Percentiles rank a stretch among this genome's conserved stretches.
Evolutionary conservation across 2,329 filamentous ascomycete genomes (phyloP).

Genomic region (Ilyonectria mors-panacis): DNA sequence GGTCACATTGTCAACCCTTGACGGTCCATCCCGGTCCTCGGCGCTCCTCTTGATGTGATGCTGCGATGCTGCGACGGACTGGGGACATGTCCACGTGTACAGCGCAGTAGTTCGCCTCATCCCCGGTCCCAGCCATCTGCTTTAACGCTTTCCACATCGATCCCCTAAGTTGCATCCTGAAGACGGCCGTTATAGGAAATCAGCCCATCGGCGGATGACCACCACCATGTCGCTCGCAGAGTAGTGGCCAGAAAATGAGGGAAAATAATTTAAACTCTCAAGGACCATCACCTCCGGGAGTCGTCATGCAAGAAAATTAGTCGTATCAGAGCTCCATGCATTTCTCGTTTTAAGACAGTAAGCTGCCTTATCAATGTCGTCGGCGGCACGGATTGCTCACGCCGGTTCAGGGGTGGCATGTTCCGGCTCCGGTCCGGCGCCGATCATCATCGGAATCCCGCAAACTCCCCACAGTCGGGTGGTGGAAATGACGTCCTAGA

Average conservation of each 20-base stretch:
- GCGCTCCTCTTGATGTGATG: background rate
- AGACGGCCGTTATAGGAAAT: background rate
- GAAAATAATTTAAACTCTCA: background rate
- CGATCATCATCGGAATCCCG: constrained; percentile 12
- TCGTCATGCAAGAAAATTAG: background rate
- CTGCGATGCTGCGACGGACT: background rate
- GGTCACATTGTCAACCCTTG: background rate
- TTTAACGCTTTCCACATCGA: background rate
- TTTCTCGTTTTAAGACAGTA: background rate
- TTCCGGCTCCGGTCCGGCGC: constrained; percentile 25
- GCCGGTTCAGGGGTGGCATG: constrained; percentile 7
- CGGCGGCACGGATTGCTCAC: constrained; percentile 9
- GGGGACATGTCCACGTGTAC: constrained; percentile 18
- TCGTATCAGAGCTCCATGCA: background rate
- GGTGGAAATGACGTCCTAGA: background rate
- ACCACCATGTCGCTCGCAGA: background rate
- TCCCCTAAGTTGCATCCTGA: background rate
- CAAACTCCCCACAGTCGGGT: background rate
- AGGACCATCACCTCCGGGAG: background rate
- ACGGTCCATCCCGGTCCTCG: background rate
- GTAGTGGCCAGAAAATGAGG: background rate
- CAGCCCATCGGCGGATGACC: background rate
- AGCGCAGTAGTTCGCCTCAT: constrained; percentile 26
- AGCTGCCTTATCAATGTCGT: background rate
- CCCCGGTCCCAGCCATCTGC: background rate